These are phyloP conservation scores for Isabelozyma rhagii DNA, from an alignment of 805 yeast species.

Conservation along the genomic window DNA sequence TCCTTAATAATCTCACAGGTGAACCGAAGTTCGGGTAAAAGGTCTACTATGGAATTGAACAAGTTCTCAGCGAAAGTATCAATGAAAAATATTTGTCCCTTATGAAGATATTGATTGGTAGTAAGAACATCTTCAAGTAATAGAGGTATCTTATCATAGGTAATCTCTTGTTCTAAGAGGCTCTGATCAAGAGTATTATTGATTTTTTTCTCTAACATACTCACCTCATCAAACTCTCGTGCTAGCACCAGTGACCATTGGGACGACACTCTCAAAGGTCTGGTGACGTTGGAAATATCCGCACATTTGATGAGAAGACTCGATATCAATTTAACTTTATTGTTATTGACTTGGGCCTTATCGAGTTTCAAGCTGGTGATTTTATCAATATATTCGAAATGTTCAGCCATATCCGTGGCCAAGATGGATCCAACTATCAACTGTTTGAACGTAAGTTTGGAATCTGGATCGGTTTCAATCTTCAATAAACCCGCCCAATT, in stretches of 20 bases:
- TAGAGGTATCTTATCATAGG: conserved; percentile 36
- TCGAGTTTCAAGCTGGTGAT: conserved; percentile 33
- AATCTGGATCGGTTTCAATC: conserved; percentile 12
- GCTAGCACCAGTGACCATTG: conserved; percentile 85
- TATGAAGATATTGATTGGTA: conserved; percentile 50
- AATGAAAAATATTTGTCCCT: conserved; percentile 82
- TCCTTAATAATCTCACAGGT: conserved; percentile 50
- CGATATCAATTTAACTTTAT: conserved; percentile 45
- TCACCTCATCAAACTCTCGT: conserved; percentile 72
- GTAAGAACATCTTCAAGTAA: conserved; percentile 42
- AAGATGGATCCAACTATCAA: conserved; percentile 36
- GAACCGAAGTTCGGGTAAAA: conserved; percentile 60
- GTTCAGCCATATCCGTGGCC: conserved; percentile 90
- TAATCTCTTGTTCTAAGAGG: conserved; percentile 6
- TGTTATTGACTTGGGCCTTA: conserved; percentile 14
- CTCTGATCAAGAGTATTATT: conserved; percentile 1
- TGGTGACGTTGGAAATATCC: conserved; percentile 88
- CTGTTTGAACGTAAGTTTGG: conserved; percentile 17
- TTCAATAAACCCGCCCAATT: conserved; percentile 34
- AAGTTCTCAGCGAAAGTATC: conserved; percentile 75
- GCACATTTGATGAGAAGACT: conserved; percentile 86
- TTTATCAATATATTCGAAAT: conserved; percentile 63
- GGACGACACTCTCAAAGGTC: conserved; percentile 71
- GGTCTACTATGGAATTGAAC: conserved; percentile 59
- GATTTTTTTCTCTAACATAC: conserved; percentile 43